Evolutionary conservation across 129 eudicot species (phyloP).

Genomic region (Smallanthus sonchifolius): DNA sequence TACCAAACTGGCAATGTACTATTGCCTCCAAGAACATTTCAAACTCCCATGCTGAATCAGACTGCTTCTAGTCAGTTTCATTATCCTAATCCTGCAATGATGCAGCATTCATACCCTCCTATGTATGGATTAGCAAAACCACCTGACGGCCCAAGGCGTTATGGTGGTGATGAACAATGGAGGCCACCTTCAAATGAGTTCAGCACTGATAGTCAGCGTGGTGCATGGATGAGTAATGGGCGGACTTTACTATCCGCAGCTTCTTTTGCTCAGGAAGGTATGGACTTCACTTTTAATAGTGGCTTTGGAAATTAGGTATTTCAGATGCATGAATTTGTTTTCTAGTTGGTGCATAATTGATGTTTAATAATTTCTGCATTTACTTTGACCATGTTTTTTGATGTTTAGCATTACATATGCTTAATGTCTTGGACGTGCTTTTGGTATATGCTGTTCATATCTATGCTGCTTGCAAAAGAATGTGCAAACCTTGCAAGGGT

Average conservation of each 20-base stretch:
- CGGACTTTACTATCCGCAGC: constrained; percentile 45
- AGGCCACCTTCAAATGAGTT: constrained; percentile 37
- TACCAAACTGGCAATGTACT: constrained; percentile 43
- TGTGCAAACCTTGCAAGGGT: constrained; percentile 1
- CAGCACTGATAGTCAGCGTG: constrained; percentile 38
- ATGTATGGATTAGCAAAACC: constrained; percentile 44
- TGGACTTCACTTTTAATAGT: constrained; percentile 6
- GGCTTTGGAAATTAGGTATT: not conserved
- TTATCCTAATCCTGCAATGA: constrained; percentile 47
- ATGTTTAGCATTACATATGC: constrained; percentile 6
- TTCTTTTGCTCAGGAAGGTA: constrained; percentile 71
- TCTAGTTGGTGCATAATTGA: not conserved
- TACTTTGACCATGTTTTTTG: not conserved
- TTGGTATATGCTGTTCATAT: not conserved
- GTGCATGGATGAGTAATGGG: constrained; percentile 56
- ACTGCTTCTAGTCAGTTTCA: constrained; percentile 43
- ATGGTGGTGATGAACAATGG: constrained; percentile 67
- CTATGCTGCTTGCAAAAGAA: constrained; percentile 2
- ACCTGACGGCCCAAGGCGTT: constrained; percentile 49
- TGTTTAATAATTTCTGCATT: not conserved
- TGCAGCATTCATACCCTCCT: constrained; percentile 47
- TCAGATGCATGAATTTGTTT: not conserved
- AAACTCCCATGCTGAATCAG: constrained; percentile 50
- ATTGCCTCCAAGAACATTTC: constrained; percentile 57
- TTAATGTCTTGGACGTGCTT: constrained; percentile 16